Conservation (phyloP, 805 yeast species). For the Jamesozyma hellenica region DNA sequence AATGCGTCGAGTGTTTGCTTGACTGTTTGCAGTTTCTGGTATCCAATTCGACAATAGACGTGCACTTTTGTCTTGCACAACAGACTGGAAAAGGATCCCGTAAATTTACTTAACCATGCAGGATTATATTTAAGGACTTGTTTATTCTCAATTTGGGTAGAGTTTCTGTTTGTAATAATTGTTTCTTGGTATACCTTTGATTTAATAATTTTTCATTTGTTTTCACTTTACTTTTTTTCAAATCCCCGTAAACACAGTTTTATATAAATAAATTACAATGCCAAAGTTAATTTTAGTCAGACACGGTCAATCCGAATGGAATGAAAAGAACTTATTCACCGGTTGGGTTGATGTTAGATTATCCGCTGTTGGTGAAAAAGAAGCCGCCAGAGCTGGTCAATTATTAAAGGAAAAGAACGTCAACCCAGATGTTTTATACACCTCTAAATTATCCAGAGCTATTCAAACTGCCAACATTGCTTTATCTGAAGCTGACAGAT, state of each 20-base stretch:
- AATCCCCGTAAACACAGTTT: too few relatives aligned
- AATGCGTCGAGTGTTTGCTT: too few relatives aligned
- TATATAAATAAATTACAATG: constrained; percentile 23
- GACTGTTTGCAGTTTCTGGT: too few relatives aligned
- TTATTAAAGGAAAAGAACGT: constrained; percentile 78
- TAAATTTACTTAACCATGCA: too few relatives aligned
- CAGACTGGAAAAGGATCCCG: too few relatives aligned
- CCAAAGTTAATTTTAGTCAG: constrained; percentile 81
- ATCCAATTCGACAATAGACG: too few relatives aligned
- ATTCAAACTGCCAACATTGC: constrained; percentile 97
- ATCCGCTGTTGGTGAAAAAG: constrained; percentile 75
- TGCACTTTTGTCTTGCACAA: too few relatives aligned
- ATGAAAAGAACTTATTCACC: constrained; percentile 93
- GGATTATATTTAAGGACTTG: neutral
- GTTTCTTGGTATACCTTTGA: too few relatives aligned
- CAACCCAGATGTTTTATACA: constrained; percentile 79
- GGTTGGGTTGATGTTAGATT: constrained; percentile 96
- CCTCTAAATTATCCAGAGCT: constrained; percentile 87
- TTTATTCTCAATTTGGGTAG: too few relatives aligned
- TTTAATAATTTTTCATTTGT: too few relatives aligned
- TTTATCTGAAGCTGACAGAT: constrained; percentile 75
- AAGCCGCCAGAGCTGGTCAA: constrained; percentile 90
- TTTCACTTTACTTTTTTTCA: too few relatives aligned
- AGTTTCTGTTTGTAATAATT: too few relatives aligned
- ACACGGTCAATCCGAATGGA: constrained; percentile 99